These are phyloP conservation scores for Agastache rugosa DNA, from an alignment of 257 asterid genomes.

Conservation along the genomic window DNA sequence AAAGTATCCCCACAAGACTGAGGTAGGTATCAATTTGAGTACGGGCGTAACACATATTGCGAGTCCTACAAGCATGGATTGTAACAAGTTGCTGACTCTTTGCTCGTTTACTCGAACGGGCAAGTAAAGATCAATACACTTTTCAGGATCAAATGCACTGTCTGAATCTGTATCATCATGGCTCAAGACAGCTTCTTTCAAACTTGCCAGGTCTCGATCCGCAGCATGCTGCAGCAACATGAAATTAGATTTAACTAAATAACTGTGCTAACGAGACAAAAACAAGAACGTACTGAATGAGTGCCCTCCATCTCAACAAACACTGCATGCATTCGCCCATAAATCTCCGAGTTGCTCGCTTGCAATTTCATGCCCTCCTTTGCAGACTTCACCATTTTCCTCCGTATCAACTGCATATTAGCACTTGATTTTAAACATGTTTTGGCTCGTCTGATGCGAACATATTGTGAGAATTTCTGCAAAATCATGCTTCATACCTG, in stretches of 20 bases:
- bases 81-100: conserved; percentile 87
- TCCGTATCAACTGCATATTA: conserved; percentile 62
- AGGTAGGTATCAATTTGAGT: conserved; percentile 83
- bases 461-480: neutral
- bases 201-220: conserved; percentile 68
- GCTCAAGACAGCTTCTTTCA: conserved; percentile 85
- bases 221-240: conserved; percentile 54
- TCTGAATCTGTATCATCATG: conserved; percentile 52
- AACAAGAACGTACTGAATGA: conserved; percentile 53
- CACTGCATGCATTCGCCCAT: conserved; percentile 86
- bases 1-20: conserved; percentile 96
- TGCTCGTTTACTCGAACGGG: conserved; percentile 98
- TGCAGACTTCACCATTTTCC: conserved; percentile 82
- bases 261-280: neutral
- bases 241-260: neutral
- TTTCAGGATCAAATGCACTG: conserved; percentile 67
- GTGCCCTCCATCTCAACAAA: conserved; percentile 85
- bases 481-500: conserved; percentile 58
- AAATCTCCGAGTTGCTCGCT: conserved; percentile 84
- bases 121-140: conserved; percentile 78
- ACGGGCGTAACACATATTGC: conserved; percentile 73
- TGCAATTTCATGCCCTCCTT: conserved; percentile 76
- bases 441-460: neutral
- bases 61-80: conserved; percentile 80
- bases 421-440: conserved; percentile 1